A percentile compares a stretch with the other conserved stretches of the same genome.
phyloP scores from a whole-genome alignment of 345 rosid species.

The Adansonia digitata region DNA sequence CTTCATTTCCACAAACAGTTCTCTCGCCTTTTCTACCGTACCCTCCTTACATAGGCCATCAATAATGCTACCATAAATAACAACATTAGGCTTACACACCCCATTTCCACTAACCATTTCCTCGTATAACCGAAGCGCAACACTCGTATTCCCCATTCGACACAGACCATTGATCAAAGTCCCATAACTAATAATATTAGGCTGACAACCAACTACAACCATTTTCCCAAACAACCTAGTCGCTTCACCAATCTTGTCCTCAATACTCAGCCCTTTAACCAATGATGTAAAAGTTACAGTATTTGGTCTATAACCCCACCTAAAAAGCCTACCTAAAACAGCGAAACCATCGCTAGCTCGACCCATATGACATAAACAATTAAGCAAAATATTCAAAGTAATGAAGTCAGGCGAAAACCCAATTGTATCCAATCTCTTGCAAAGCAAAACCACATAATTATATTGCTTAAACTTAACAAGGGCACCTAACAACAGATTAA shows the following conservation, averaged over 20 bases:
- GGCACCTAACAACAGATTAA: conserved; percentile 2
- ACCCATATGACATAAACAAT: conserved; percentile 1
- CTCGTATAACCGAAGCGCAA: conserved; percentile 21
- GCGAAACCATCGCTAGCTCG: conserved; percentile 6
- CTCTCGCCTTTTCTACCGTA: conserved; percentile 16
- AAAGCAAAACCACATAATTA: not conserved
- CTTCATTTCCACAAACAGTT: conserved; percentile 22
- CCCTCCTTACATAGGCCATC: conserved; percentile 28
- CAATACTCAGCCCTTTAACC: conserved; percentile 12
- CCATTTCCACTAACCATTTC: conserved; percentile 13
- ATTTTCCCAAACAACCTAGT: conserved; percentile 21
- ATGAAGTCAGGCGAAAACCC: not conserved
- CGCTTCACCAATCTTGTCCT: conserved; percentile 11
- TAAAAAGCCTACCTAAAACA: conserved; percentile 12
- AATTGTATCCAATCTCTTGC: not conserved
- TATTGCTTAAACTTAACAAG: conserved; percentile 6
- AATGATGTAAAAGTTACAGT: conserved; percentile 11
- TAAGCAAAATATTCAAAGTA: not conserved
- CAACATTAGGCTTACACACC: conserved; percentile 15
- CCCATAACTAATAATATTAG: conserved; percentile 11
- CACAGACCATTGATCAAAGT: conserved; percentile 23
- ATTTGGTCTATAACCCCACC: conserved; percentile 11
- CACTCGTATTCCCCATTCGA: not conserved
- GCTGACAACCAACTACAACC: conserved; percentile 13
- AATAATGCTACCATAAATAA: conserved; percentile 20